Base-by-base conservation (phyloP, 2,329 filamentous ascomycete genomes). In the Pseudogymnoascus sp. region DNA sequence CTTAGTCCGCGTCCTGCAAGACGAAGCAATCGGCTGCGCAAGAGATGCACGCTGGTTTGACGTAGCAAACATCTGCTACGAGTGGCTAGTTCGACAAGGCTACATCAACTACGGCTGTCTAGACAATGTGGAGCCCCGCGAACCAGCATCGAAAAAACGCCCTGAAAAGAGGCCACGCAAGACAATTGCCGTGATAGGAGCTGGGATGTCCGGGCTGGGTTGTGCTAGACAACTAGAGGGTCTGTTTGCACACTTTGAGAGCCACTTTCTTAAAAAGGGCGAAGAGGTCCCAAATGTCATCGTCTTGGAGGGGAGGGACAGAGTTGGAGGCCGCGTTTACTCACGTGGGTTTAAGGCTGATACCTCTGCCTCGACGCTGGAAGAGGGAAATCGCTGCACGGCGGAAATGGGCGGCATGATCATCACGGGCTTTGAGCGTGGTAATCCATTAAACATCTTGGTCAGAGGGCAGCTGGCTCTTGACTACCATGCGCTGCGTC, bases 341-440 rank as follows among this genome's bases (percentile, higher is more conserved):
- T 99, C 95, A 62, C 91, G 83, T 62, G 77, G 82, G 23, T 82
- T 88, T 66, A 78, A 70, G 88, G 74, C 75, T 79, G 63, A 72
- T 79, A 71, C 75, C 77, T 67, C 69, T 85, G 72, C 76, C 80
- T 72, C 70, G 79, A 68, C 72, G 80, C 76, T 74, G 9, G 65
- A 84, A 82, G 74, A 83, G 77, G 82, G 79, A 7, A 83, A 80
- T 65, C 79, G 85, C 60, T 89, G 88, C 71, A 97, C 93, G 19
- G 95, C 91, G 33, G 95, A 99, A 74, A 96, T 97, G 87, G 95
- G 95, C 29, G 95, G 93, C 63, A 96, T 99, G 82, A 97, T 99
- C 65, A 92, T 99, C 65, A 97, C 96, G 35, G 95, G 95, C 0
- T 99, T 97, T 73, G 92, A 97, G 68, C 86, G 91, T 68, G 96